Evolutionary conservation across 495 filamentous ascomycete species (phyloP), one percentile per base, ranked within the genome.

Genomic region (Extremus antarcticus): DNA sequence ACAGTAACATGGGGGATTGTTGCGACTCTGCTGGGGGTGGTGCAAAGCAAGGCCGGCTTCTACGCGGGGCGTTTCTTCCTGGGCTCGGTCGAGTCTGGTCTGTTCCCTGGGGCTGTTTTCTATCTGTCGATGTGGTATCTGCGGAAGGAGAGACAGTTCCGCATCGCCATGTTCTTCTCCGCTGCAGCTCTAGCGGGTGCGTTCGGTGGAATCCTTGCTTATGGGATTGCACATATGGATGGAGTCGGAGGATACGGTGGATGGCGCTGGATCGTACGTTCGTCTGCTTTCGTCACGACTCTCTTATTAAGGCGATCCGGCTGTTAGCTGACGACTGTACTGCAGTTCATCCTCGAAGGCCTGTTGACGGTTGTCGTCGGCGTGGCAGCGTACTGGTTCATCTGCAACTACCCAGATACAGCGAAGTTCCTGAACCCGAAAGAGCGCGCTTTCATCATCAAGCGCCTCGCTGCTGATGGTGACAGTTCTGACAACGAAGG

Each of bases 1-100:
- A 63, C 79, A 70, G 54, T 76, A 11, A 52, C 63, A 82, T 85
- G 80, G 80, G 80, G 77, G 2, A 58, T 67, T 17, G 56, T 68
- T 25, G 73, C 67, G 57, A 63, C 62, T 17, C 60, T 66, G 20
- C 66, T 63, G 55, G 66, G 66, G 23, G 19, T 63, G 2, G 58
- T 63, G 19, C 41, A 62, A 20, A 61, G 59, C 50, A 51, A 61
- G 21, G 40, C 64, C 21, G 64, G 66, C 0, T 63, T 68, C 23
- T 57, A 63, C 22, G 63, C 48, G 22, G 55, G 58, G 11, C 59
- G 66, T 9, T 63, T 62, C 20, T 58, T 59, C 39, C 60, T 68
- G 38, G 66, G 66, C 11, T 25, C 63, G 4, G 54, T 62, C 19
- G 66, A 68, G 53, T 63, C 64, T 25, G 66, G 64, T 29, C 56